A percentile compares a stretch with the other conserved stretches of the same genome.
These are phyloP conservation scores for Pleurotus salmoneostramineus DNA, from an alignment of 768 basidiomycete species.

Conservation along the genomic window DNA sequence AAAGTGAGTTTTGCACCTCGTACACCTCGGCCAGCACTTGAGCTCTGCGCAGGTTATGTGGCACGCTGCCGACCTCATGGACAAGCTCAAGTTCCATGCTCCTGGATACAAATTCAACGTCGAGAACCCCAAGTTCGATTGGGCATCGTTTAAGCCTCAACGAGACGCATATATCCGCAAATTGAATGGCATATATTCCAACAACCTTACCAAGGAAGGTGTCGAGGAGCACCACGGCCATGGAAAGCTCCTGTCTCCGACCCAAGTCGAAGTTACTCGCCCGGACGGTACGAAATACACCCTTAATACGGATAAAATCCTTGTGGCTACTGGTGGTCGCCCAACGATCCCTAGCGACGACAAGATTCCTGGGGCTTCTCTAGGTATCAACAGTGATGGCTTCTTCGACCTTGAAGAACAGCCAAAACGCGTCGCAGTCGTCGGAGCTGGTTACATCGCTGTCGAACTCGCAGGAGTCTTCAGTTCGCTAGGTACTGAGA, in stretches of 20 bases:
- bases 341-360: slow-evolving; percentile 79
- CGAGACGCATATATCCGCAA: slow-evolving; percentile 92
- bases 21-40: neutral
- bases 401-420: slow-evolving; percentile 92
- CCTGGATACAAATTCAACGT: slow-evolving; percentile 72
- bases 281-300: slow-evolving; percentile 68
- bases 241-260: slow-evolving; percentile 68
- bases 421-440: slow-evolving; percentile 89
- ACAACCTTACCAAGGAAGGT: slow-evolving; percentile 80
- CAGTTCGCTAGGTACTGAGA: slow-evolving; percentile 86
- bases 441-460: slow-evolving; percentile 97
- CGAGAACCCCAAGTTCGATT: slow-evolving; percentile 68
- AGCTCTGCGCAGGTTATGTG: slow-evolving; percentile 84
- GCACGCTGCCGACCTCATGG: slow-evolving; percentile 89
- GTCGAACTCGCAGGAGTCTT: slow-evolving; percentile 96
- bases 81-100: slow-evolving; percentile 75
- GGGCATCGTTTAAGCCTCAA: slow-evolving; percentile 88
- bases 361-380: slow-evolving; percentile 82
- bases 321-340: slow-evolving; percentile 82
- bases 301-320: slow-evolving; percentile 73
- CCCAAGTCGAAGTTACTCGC: slow-evolving; percentile 67
- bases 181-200: slow-evolving; percentile 90
- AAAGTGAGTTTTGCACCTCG: slow-evolving; percentile 49
- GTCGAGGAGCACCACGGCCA: slow-evolving; percentile 85
- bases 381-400: slow-evolving; percentile 92